These are phyloP conservation scores for Taphrina populina DNA, from an alignment of 1,139 yeast genomes.

Conservation along the genomic window DNA sequence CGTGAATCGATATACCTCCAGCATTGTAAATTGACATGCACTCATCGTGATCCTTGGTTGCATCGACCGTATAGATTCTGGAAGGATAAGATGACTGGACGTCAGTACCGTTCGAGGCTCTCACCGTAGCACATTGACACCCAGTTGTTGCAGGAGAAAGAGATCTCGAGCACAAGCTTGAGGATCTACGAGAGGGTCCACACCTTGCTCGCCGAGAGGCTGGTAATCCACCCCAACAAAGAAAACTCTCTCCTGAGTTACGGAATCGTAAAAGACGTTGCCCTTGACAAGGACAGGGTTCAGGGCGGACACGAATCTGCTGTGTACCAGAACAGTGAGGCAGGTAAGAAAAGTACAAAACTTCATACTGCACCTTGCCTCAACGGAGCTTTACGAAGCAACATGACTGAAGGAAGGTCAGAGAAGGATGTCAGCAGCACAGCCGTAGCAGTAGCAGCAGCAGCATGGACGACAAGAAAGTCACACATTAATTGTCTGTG, in stretches of 20 bases:
- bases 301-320: slow-evolving; percentile 15
- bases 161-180: slow-evolving; percentile 78
- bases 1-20: slow-evolving; percentile 55
- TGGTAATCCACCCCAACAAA: slow-evolving; percentile 67
- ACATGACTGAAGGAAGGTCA: too few relatives aligned
- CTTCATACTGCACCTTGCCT: too few relatives aligned
- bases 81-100: slow-evolving; percentile 57
- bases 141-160: slow-evolving; percentile 68
- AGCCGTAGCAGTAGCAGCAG: too few relatives aligned
- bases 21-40: slow-evolving; percentile 83
- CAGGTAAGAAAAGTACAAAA: too few relatives aligned
- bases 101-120: background rate
- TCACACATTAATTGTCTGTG: too few relatives aligned
- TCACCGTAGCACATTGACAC: slow-evolving; percentile 65
- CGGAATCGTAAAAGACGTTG: slow-evolving; percentile 35
- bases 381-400: too few relatives aligned
- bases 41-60: slow-evolving; percentile 72
- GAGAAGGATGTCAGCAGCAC: too few relatives aligned
- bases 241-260: slow-evolving; percentile 40
- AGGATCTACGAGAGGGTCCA: slow-evolving; percentile 74
- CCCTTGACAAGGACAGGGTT: slow-evolving; percentile 33
- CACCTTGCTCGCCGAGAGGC: slow-evolving; percentile 70
- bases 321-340: too few relatives aligned
- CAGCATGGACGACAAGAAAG: too few relatives aligned
- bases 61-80: slow-evolving; percentile 48